Conservation (phyloP, 2,329 filamentous ascomycete genomes). For the Microsporum ferrugineum region DNA sequence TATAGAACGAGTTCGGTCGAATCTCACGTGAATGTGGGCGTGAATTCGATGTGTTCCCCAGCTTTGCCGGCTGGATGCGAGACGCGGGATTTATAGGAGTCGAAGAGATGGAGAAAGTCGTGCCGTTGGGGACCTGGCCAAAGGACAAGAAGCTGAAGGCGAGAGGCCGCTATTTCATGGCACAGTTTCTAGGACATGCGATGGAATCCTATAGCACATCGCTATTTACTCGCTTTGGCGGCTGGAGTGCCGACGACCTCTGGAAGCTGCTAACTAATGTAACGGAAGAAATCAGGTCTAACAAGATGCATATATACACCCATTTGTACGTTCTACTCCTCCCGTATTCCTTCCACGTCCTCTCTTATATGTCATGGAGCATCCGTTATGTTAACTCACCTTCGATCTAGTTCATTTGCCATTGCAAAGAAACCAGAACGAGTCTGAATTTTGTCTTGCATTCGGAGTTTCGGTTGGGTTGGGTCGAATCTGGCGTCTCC, state of each 20-base stretch:
- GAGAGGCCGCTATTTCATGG: slow-evolving; percentile 18
- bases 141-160: slow-evolving; percentile 13
- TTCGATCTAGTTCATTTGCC: slow-evolving; percentile 1
- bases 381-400: not conserved
- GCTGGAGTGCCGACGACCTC: slow-evolving; percentile 18
- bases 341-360: not conserved
- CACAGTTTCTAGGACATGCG: slow-evolving; percentile 18
- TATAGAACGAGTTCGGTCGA: slow-evolving; percentile 10
- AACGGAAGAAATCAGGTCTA: slow-evolving; percentile 18
- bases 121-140: slow-evolving; percentile 15
- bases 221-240: slow-evolving; percentile 20
- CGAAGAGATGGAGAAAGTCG: slow-evolving; percentile 10
- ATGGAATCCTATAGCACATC: slow-evolving; percentile 21
- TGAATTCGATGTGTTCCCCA: slow-evolving; percentile 13
- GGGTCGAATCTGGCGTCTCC: too few species aligned
- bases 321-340: slow-evolving; percentile 16
- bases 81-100: slow-evolving; percentile 11
- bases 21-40: slow-evolving; percentile 6
- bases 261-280: slow-evolving; percentile 17
- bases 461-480: not conserved
- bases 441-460: not conserved
- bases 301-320: slow-evolving; percentile 22
- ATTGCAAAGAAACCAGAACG: slow-evolving; percentile 2
- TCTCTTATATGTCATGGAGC: not conserved
- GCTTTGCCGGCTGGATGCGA: slow-evolving; percentile 3